These are phyloP conservation scores for Paulownia fortunei DNA, from an alignment of 257 asterid species.

Conservation along the genomic window DNA sequence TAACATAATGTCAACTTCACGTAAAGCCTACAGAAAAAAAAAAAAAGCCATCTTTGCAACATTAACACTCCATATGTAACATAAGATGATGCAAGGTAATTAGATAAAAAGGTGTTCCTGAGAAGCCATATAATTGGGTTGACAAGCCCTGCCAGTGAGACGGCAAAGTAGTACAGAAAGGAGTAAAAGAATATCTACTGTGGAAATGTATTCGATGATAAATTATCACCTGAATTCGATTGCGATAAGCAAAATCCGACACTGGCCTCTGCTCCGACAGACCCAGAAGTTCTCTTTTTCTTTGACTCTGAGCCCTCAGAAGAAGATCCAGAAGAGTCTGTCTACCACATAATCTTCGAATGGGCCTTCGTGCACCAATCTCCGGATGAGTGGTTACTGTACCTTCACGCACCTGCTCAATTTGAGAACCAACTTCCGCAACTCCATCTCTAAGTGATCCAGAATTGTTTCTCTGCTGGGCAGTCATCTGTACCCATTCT, in stretches of 20 bases:
- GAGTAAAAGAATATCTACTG: not conserved
- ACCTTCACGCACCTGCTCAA: slow-evolving; percentile 57
- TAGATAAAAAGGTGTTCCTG: not conserved
- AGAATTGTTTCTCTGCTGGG: slow-evolving; percentile 45
- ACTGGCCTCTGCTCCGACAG: slow-evolving; percentile 68
- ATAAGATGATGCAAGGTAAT: not conserved
- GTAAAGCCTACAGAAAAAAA: not conserved
- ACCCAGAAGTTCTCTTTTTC: slow-evolving; percentile 65
- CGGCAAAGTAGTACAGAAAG: too few relatives aligned
- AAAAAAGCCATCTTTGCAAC: not conserved
- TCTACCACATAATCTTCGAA: slow-evolving; percentile 81
- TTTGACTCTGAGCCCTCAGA: slow-evolving; percentile 71
- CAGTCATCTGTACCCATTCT: slow-evolving; percentile 58
- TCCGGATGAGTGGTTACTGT: slow-evolving; percentile 40
- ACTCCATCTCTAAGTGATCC: slow-evolving; percentile 51
- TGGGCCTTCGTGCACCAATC: slow-evolving; percentile 55
- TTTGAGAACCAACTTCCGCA: slow-evolving; percentile 52
- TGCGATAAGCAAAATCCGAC: slow-evolving; percentile 80
- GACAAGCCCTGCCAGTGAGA: too few relatives aligned
- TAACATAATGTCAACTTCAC: not conserved
- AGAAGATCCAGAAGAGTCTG: slow-evolving; percentile 91
- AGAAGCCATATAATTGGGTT: not conserved
- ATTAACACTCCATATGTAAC: not conserved
- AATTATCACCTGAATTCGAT: slow-evolving; percentile 84
- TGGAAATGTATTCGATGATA: slow-evolving; percentile 8